Conservation (phyloP, 169 alveolate genomes). For the Plasmodium falciparum region DNA sequence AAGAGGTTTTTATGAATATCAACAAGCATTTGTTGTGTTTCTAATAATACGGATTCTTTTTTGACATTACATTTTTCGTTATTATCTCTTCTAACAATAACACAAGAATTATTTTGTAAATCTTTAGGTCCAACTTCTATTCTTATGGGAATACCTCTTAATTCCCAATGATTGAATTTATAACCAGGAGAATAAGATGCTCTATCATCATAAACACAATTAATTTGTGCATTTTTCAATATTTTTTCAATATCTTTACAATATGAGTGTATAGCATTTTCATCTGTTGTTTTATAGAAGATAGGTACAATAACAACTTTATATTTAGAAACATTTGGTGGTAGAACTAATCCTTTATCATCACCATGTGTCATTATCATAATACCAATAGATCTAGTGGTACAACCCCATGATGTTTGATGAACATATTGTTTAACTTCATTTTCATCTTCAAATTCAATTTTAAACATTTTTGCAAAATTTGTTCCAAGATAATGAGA, state of each 20-base stretch:
- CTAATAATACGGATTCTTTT: slow-evolving; percentile 75
- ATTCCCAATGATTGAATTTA: slow-evolving; percentile 99
- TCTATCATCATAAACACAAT: slow-evolving; percentile 91
- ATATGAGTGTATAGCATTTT: slow-evolving; percentile 37
- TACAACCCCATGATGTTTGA: slow-evolving; percentile 99
- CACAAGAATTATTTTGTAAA: slow-evolving; percentile 91
- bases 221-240: slow-evolving; percentile 83
- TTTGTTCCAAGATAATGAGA: slow-evolving; percentile 98
- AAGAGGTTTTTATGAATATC: slow-evolving; percentile 82
- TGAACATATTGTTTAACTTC: slow-evolving; percentile 93
- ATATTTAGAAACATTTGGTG: slow-evolving; percentile 97
- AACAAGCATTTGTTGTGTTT: slow-evolving; percentile 80
- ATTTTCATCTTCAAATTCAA: slow-evolving; percentile 92
- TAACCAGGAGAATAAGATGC: slow-evolving; percentile 99
- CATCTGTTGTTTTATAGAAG: slow-evolving; percentile 85
- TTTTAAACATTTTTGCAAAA: slow-evolving; percentile 98
- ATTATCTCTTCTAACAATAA: slow-evolving; percentile 92
- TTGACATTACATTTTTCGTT: slow-evolving; percentile 88
- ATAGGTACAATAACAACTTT: slow-evolving; percentile 98
- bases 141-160: slow-evolving; percentile 99
- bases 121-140: slow-evolving; percentile 98
- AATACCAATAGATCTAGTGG: slow-evolving; percentile 97
- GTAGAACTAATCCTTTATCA: slow-evolving; percentile 97
- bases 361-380: slow-evolving; percentile 98
- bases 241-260: slow-evolving; percentile 81